A percentile compares a stretch with the other conserved stretches of the same genome.
These are phyloP conservation scores for Neolentinus lepideus DNA, from an alignment of 1,284 basidiomycete genomes.

Conservation along the genomic window DNA sequence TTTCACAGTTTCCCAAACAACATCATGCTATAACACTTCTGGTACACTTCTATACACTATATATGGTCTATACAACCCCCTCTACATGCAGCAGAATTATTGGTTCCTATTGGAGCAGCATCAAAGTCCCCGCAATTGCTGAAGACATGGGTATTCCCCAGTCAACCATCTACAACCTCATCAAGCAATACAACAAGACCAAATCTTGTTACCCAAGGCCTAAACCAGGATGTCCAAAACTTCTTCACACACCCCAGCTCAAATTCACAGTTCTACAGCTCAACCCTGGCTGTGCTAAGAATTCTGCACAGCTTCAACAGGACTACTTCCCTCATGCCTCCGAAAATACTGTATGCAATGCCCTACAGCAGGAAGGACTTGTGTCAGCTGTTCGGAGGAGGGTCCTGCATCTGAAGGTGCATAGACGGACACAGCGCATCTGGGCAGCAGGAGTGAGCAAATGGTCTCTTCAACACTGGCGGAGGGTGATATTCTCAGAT, in stretches of 20 bases:
- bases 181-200: not conserved
- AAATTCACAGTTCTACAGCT: not conserved
- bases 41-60: too few species aligned
- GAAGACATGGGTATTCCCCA: not conserved
- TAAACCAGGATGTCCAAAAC: not conserved
- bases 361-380: not conserved
- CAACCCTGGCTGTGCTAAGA: not conserved
- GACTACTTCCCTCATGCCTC: not conserved
- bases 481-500: constrained; percentile 22
- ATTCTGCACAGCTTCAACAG: not conserved
- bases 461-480: constrained; percentile 23
- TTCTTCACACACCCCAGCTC: not conserved
- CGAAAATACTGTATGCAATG: not conserved
- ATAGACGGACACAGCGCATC: constrained; percentile 12
- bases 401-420: constrained; percentile 10
- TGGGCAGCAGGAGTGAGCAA: constrained; percentile 15
- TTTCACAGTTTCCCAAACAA: too few species aligned
- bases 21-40: too few species aligned
- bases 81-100: not conserved
- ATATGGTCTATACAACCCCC: not conserved
- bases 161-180: not conserved
- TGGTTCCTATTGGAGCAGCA: not conserved
- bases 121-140: not conserved
- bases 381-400: constrained; percentile 5
- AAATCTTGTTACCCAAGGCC: not conserved